Evolutionary conservation across 495 filamentous ascomycete species (phyloP).

Genomic region (Haplographium delicatum): DNA sequence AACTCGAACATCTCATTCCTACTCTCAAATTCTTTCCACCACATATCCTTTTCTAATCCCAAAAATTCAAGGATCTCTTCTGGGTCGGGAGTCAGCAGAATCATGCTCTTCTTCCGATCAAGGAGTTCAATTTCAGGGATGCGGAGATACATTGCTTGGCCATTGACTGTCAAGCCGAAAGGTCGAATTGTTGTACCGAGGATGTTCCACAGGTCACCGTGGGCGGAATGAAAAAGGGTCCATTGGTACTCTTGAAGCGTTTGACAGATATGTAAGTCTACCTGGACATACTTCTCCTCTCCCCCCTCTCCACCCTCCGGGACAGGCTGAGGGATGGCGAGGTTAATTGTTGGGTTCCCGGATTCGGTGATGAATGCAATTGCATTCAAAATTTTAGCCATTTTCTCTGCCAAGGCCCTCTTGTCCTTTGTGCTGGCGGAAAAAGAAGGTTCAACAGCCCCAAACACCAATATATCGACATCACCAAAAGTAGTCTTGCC

Average conservation of each 20-base stretch:
- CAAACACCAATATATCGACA: conserved; percentile 52
- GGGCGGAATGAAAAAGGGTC: conserved; percentile 54
- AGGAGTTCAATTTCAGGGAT: conserved; percentile 55
- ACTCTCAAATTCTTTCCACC: conserved; percentile 41
- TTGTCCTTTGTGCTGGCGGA: conserved; percentile 4
- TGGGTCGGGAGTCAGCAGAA: conserved; percentile 53
- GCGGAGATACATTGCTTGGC: conserved; percentile 52
- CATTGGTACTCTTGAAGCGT: conserved; percentile 43
- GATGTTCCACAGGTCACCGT: conserved; percentile 64
- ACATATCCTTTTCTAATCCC: conserved; percentile 41
- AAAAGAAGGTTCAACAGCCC: conserved; percentile 22
- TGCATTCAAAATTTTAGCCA: conserved; percentile 28
- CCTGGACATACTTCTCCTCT: conserved; percentile 45
- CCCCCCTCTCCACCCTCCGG: conserved; percentile 7
- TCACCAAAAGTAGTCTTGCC: conserved; percentile 53
- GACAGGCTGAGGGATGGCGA: conserved; percentile 48
- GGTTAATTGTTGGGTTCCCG: conserved; percentile 26
- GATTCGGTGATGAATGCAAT: conserved; percentile 23
- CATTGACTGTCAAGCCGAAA: conserved; percentile 58
- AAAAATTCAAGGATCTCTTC: conserved; percentile 50
- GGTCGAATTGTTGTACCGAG: conserved; percentile 54
- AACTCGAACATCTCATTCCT: conserved; percentile 53
- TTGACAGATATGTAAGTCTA: conserved; percentile 55
- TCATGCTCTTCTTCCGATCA: conserved; percentile 46
- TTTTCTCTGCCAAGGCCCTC: conserved; percentile 14